A percentile compares a stretch with the other conserved stretches of the same genome.
Conservation (phyloP, 108 stramenopile species). For the Pinguiococcus pyrenoidosus region DNA sequence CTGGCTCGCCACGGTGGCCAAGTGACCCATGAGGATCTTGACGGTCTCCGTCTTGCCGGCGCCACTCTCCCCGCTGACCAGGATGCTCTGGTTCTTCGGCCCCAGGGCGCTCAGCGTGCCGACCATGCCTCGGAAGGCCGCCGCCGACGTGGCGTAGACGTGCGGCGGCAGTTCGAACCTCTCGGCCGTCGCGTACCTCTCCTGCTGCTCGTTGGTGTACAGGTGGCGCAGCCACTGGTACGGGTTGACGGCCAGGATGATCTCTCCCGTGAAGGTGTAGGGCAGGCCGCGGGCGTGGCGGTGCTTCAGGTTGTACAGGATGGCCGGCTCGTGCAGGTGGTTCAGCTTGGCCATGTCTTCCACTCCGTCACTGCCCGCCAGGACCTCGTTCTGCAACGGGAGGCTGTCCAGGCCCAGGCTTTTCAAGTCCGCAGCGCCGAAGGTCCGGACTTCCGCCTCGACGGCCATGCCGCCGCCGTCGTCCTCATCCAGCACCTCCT, state of each 20-base stretch:
- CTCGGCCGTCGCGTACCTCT: not conserved
- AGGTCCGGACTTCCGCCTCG: no score
- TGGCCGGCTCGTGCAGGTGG: constrained; percentile 86
- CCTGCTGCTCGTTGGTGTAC: constrained; percentile 6
- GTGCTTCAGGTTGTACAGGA: constrained; percentile 70
- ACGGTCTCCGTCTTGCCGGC: constrained; percentile 34
- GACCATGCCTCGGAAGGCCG: constrained; percentile 21
- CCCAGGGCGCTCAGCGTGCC: not conserved
- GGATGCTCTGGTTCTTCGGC: constrained; percentile 1
- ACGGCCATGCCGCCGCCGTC: no score
- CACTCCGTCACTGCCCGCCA: no score
- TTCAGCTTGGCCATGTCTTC: constrained; percentile 72
- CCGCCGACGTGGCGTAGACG: constrained; percentile 24
- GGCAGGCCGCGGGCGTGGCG: constrained; percentile 49
- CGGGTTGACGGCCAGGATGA: constrained; percentile 80
- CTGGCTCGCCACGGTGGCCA: constrained; percentile 10
- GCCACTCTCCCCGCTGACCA: constrained; percentile 28
- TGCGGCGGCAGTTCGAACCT: constrained; percentile 9
- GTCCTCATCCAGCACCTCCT: no score
- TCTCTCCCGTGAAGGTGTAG: constrained; percentile 76
- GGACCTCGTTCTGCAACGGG: no score
- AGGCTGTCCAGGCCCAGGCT: no score
- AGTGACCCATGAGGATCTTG: constrained; percentile 25
- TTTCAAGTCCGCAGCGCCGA: no score
- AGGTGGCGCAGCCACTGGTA: constrained; percentile 45